A percentile compares a stretch with the other conserved stretches of the same genome.
Conservation (phyloP, 257 asterid species). For the Lantana camara region DNA sequence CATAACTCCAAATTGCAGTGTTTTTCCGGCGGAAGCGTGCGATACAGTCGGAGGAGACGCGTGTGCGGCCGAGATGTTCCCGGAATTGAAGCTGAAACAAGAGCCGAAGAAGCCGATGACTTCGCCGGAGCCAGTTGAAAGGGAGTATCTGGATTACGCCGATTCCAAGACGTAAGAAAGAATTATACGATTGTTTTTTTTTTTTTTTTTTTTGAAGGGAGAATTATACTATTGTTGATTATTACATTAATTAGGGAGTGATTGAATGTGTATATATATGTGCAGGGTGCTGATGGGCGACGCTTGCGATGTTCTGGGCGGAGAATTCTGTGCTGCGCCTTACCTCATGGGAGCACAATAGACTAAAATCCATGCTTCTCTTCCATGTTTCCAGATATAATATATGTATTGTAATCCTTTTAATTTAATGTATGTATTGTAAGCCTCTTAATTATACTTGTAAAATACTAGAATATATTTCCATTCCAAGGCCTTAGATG, state of each 20-base stretch:
- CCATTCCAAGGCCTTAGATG: too few species aligned
- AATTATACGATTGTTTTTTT: too few species aligned
- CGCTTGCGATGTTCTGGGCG: slow-evolving; percentile 60
- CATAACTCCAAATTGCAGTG: slow-evolving; percentile 31
- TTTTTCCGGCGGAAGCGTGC: slow-evolving; percentile 74
- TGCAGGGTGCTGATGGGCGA: slow-evolving; percentile 52
- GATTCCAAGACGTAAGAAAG: slow-evolving; percentile 53
- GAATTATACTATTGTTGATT: too few species aligned
- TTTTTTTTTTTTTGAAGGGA: too few species aligned
- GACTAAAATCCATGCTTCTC: too few species aligned
- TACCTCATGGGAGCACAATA: slow-evolving; percentile 33
- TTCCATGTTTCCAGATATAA: too few species aligned
- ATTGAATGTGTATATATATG: too few species aligned
- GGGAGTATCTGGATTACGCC: slow-evolving; percentile 60
- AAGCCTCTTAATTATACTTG: too few species aligned
- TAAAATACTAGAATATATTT: too few species aligned
- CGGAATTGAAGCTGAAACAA: slow-evolving; percentile 49
- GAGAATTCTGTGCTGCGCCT: slow-evolving; percentile 39
- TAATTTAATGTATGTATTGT: too few species aligned
- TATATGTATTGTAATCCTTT: too few species aligned
- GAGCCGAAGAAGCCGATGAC: slow-evolving; percentile 24
- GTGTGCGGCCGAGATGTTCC: slow-evolving; percentile 46
- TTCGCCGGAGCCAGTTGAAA: slow-evolving; percentile 41
- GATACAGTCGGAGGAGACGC: slow-evolving; percentile 66
- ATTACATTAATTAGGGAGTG: too few species aligned